These are phyloP conservation scores for Leavenworthia alabamica DNA, from an alignment of 345 rosid species.

Conservation along the genomic window DNA sequence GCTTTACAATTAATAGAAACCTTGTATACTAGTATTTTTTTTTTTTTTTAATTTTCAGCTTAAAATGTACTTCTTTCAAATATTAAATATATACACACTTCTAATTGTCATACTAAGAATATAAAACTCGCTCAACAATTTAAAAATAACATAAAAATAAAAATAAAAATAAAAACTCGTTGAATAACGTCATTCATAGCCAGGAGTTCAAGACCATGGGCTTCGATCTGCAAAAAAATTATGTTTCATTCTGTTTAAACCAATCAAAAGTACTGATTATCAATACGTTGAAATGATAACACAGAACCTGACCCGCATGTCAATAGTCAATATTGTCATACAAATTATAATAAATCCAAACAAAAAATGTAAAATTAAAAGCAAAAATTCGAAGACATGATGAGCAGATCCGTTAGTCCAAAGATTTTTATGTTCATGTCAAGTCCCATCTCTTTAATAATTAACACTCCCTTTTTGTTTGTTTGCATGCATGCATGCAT, in stretches of 20 bases:
- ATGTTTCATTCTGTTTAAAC: not conserved
- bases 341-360: slow-evolving; percentile 5
- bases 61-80: not conserved
- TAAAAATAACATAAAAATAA: too few species aligned
- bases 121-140: too few species aligned
- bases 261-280: not conserved
- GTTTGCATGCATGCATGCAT: slow-evolving; percentile 25
- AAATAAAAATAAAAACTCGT: too few species aligned
- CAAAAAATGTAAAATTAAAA: not conserved
- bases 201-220: not conserved
- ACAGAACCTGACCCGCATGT: not conserved
- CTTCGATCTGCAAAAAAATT: not conserved
- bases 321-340: not conserved
- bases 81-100: not conserved
- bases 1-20: not conserved
- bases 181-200: not conserved
- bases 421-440: slow-evolving; percentile 23
- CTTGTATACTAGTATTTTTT: too few species aligned
- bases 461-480: not conserved
- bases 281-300: not conserved
- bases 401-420: slow-evolving; percentile 22
- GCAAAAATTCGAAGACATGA: slow-evolving; percentile 22
- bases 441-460: slow-evolving; percentile 26
- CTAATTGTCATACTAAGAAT: too few species aligned
- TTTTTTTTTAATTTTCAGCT: not conserved